Evolutionary conservation across 306 rosid genomes (phyloP).

Genomic region (Mucuna pruriens): DNA sequence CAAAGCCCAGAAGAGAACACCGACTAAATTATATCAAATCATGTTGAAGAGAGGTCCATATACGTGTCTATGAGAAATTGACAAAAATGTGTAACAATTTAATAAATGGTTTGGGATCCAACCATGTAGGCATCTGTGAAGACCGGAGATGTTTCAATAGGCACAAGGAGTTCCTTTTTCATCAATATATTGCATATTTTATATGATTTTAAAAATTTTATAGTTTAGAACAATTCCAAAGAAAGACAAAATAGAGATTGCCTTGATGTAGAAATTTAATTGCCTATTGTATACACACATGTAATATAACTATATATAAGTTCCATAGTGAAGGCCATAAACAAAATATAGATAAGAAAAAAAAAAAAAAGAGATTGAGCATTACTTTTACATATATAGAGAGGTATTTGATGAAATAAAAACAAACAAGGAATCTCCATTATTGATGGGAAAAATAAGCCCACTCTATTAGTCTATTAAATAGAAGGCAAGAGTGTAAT

Average conservation of each 20-base stretch:
- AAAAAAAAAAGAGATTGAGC: neutral
- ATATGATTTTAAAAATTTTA: neutral
- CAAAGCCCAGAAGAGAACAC: neutral
- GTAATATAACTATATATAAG: neutral
- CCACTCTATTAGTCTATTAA: neutral
- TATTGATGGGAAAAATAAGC: neutral
- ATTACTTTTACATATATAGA: neutral
- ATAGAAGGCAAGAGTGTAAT: neutral
- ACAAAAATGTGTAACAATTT: neutral
- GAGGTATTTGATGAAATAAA: neutral
- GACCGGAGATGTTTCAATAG: neutral
- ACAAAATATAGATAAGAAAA: neutral
- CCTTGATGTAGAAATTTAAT: neutral
- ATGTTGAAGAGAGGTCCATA: neutral
- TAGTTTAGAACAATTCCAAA: neutral
- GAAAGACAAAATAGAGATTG: constrained; percentile 3
- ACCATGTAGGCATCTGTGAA: neutral
- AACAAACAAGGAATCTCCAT: neutral
- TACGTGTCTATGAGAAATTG: neutral
- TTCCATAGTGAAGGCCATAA: neutral
- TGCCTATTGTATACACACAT: neutral
- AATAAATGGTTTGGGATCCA: neutral
- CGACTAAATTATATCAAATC: neutral
- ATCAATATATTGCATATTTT: neutral
- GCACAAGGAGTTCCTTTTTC: neutral